Conservation (phyloP, 1,284 basidiomycete genomes). For the Boletus mariae region DNA sequence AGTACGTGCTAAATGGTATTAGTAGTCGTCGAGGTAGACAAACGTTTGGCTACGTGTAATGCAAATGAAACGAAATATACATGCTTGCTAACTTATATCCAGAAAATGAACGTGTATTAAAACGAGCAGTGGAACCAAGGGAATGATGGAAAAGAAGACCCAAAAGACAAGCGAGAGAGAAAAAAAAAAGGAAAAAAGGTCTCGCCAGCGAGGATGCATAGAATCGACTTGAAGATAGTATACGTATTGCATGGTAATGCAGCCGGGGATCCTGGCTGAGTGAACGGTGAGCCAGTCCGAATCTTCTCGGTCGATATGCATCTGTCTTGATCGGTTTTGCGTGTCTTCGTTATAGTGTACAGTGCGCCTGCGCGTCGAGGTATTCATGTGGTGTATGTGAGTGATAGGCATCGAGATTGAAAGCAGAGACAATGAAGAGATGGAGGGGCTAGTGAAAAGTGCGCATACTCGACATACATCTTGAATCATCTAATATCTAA, state of each 20-base stretch:
- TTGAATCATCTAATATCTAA: constrained; percentile 11
- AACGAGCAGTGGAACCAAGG: constrained; percentile 6
- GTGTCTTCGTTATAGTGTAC: constrained; percentile 22
- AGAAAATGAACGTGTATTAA: constrained; percentile 27
- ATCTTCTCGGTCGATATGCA: background rate
- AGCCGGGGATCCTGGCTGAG: background rate
- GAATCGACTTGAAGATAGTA: constrained; percentile 1
- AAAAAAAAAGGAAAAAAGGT: background rate
- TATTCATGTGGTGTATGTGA: constrained; percentile 1
- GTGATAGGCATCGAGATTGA: background rate
- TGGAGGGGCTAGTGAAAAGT: background rate
- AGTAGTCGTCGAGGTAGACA: background rate
- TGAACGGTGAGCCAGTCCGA: background rate
- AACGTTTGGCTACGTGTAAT: background rate
- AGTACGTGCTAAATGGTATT: constrained; percentile 2
- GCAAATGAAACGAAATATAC: constrained; percentile 5
- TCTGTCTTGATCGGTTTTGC: background rate
- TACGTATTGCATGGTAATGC: constrained; percentile 5
- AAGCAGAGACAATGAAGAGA: background rate
- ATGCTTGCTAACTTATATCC: constrained; percentile 10
- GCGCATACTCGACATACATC: background rate
- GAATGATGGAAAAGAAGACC: background rate
- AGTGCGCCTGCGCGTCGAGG: constrained; percentile 16
- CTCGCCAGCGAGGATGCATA: constrained; percentile 9
- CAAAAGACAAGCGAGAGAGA: background rate